Percentiles rank a stretch among this genome's conserved stretches.
phyloP scores from a whole-genome alignment of 1,139 yeast genomes.

The Pichia inconspicua region DNA sequence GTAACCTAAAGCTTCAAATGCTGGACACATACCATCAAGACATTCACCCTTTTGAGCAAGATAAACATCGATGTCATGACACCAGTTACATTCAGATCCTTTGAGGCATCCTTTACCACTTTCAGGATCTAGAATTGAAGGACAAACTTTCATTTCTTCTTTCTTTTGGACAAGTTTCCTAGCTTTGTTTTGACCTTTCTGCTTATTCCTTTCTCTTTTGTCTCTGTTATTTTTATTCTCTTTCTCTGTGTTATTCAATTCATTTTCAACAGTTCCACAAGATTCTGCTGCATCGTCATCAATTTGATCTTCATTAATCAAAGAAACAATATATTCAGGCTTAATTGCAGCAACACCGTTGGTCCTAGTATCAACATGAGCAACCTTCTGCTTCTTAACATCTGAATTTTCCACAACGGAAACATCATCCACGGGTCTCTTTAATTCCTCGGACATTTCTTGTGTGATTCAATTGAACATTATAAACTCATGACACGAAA shows the following conservation, averaged over 20 bases:
- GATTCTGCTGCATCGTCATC: slow-evolving; percentile 47
- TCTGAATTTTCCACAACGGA: not conserved
- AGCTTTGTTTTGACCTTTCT: slow-evolving; percentile 78
- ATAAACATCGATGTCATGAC: slow-evolving; percentile 66
- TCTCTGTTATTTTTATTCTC: slow-evolving; percentile 24
- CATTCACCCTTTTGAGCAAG: slow-evolving; percentile 62
- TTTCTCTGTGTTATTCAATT: slow-evolving; percentile 30
- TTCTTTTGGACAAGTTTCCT: slow-evolving; percentile 66
- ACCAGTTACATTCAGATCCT: slow-evolving; percentile 70
- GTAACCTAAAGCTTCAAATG: slow-evolving; percentile 68
- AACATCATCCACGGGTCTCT: slow-evolving; percentile 12
- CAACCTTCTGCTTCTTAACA: slow-evolving; percentile 2
- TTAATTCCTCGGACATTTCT: slow-evolving; percentile 1
- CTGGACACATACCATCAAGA: slow-evolving; percentile 75
- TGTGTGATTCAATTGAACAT: not conserved
- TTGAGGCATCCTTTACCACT: slow-evolving; percentile 44
- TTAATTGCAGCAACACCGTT: slow-evolving; percentile 48
- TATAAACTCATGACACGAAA: not conserved
- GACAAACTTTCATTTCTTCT: slow-evolving; percentile 63
- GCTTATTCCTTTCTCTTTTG: slow-evolving; percentile 32
- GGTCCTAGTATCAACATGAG: not conserved
- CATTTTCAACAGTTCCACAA: slow-evolving; percentile 33
- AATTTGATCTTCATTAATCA: slow-evolving; percentile 5
- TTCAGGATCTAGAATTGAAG: slow-evolving; percentile 49
- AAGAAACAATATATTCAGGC: slow-evolving; percentile 37